Conservation (phyloP, 2,329 filamentous ascomycete species). For the Cercospora sojina region DNA sequence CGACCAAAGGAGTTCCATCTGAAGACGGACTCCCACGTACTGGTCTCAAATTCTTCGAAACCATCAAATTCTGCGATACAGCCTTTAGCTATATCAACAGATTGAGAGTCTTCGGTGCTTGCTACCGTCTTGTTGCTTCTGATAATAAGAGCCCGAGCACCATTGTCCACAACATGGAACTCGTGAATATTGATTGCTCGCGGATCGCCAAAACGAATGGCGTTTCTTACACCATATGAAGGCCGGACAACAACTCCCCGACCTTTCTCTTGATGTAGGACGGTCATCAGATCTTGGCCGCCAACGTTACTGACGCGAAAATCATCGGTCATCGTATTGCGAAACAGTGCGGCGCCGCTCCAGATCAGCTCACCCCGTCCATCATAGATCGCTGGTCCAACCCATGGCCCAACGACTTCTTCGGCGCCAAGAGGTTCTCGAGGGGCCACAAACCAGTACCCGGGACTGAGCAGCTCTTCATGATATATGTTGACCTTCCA, state of each 20-base stretch:
- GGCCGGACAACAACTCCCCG: slow-evolving; percentile 9
- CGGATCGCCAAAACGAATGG: neutral
- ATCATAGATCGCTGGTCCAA: slow-evolving; percentile 20
- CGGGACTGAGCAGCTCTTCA: slow-evolving; percentile 9
- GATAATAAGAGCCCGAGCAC: slow-evolving; percentile 15
- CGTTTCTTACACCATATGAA: slow-evolving; percentile 12
- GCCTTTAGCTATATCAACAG: neutral
- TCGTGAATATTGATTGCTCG: slow-evolving; percentile 18
- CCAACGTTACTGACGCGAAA: slow-evolving; percentile 22
- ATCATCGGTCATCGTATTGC: slow-evolving; percentile 17
- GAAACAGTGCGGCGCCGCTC: slow-evolving; percentile 14
- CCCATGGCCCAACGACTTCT: slow-evolving; percentile 14
- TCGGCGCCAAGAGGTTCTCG: slow-evolving; percentile 11
- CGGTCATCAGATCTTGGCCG: slow-evolving; percentile 13
- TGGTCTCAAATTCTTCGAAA: slow-evolving; percentile 19
- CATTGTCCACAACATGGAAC: slow-evolving; percentile 19
- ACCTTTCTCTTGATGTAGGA: slow-evolving; percentile 9
- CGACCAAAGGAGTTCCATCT: slow-evolving; percentile 19
- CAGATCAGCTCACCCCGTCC: slow-evolving; percentile 16
- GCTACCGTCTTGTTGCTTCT: slow-evolving; percentile 10
- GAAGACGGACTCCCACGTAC: slow-evolving; percentile 16
- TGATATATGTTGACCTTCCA: slow-evolving; percentile 17
- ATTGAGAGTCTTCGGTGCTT: neutral
- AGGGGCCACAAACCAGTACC: slow-evolving; percentile 19
- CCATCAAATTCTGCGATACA: slow-evolving; percentile 20